A percentile compares a stretch with the other conserved stretches of the same genome.
These are phyloP conservation scores for Brassica nigra DNA, from an alignment of 345 rosid genomes.

Conservation along the genomic window DNA sequence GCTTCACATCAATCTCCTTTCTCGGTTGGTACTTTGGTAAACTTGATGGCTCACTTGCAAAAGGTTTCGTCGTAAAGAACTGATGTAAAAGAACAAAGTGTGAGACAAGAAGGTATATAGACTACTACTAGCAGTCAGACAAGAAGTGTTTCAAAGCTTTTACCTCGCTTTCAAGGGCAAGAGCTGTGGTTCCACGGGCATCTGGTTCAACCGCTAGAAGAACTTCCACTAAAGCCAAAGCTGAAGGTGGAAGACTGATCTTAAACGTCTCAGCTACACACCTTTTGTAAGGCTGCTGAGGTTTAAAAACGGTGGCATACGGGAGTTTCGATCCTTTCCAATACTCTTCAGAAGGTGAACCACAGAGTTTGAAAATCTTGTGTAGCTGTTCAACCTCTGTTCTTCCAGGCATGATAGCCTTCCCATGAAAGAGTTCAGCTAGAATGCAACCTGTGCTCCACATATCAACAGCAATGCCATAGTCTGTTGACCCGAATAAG, in stretches of 20 bases:
- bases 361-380: conserved; percentile 73
- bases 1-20: conserved; percentile 62
- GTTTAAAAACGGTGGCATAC: conserved; percentile 64
- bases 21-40: conserved; percentile 70
- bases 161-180: conserved; percentile 65
- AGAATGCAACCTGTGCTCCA: conserved; percentile 75
- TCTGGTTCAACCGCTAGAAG: conserved; percentile 64
- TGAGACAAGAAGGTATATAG: conserved; percentile 6
- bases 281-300: conserved; percentile 66
- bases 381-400: conserved; percentile 80
- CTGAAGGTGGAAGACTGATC: conserved; percentile 54
- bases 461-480: conserved; percentile 63
- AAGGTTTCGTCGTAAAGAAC: conserved; percentile 60
- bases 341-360: conserved; percentile 73
- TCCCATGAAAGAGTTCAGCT: conserved; percentile 67
- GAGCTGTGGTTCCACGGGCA: conserved; percentile 54
- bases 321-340: conserved; percentile 66
- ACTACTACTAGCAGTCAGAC: background rate
- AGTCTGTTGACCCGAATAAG: conserved; percentile 61
- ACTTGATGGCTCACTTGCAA: conserved; percentile 63
- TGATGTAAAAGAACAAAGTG: conserved; percentile 17
- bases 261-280: conserved; percentile 56
- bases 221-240: conserved; percentile 52
- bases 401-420: conserved; percentile 75
- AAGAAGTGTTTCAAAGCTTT: background rate